These are phyloP conservation scores for Arthrobotrys pseudoclavata DNA, from an alignment of 2,329 filamentous ascomycete species.

Conservation along the genomic window DNA sequence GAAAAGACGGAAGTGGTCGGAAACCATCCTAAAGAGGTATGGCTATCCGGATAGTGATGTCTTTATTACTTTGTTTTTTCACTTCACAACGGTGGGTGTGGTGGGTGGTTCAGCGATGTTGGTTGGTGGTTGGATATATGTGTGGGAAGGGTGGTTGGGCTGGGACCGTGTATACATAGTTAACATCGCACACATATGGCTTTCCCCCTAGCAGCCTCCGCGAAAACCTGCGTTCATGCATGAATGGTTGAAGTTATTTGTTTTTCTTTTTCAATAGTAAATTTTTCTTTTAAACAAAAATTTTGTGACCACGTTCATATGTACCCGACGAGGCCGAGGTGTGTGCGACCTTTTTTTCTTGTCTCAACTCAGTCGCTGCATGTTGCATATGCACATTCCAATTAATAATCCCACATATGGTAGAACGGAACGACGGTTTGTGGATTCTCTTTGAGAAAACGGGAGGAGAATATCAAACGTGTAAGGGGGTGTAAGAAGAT, in stretches of 20 bases:
- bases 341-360: constrained; percentile 3
- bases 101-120: constrained; percentile 31
- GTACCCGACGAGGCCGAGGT: constrained; percentile 1
- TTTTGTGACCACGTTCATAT: constrained; percentile 25
- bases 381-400: constrained; percentile 36
- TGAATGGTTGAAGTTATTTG: constrained; percentile 24
- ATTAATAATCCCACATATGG: constrained; percentile 26
- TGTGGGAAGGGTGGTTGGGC: constrained; percentile 31
- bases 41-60: constrained; percentile 12
- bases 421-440: constrained; percentile 2
- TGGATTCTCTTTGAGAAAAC: background rate
- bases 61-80: constrained; percentile 1
- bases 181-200: constrained; percentile 33
- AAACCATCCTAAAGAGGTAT: constrained; percentile 43
- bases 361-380: constrained; percentile 11
- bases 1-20: background rate
- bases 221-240: constrained; percentile 57
- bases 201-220: constrained; percentile 34
- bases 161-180: constrained; percentile 22
- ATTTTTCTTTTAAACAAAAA: background rate
- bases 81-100: constrained; percentile 13
- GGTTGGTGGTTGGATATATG: constrained; percentile 22
- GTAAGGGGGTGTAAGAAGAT: constrained; percentile 16
- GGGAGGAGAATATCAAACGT: background rate
- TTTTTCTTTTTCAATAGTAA: constrained; percentile 10